Evolutionary conservation across 2,329 filamentous ascomycete genomes (phyloP), one percentile per base, ranked within the genome.

Genomic region (Alternaria longipes): DNA sequence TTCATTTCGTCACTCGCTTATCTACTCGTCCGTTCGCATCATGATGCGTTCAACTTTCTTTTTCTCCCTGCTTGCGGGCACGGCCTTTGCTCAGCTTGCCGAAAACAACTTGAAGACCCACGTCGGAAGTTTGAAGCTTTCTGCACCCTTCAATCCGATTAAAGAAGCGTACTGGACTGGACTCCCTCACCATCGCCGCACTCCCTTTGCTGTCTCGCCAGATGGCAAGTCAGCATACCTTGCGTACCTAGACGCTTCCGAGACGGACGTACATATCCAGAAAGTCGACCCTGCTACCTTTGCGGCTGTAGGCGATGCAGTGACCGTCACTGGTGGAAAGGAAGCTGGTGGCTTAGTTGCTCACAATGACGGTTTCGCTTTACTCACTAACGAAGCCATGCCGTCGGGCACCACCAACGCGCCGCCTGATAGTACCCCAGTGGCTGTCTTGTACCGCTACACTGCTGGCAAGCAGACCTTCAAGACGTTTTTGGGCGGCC

Each of bases 351-450:
- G 87, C 46, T 81, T 89, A 1, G 84, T 89, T 44, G 87, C 86
- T 16, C 87, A 89, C 68, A 80, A 87, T 64, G 86, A 89, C 71
- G 87, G 87, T 3, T 89, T 89, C 62, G 86, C 87, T n/a, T 75
- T 89, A 28, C 75, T 89, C 50, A 87, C 86, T 28, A 87, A 87
- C 76, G 86, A 87, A 70, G 80, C 81, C 2, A 77, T 87, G 65
- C 80, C 84, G 2, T 81, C 83, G 1, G 83, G 82, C 22, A 84
- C 84, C 16, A 65, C 82, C 4, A 80, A 85, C 58, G 83, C 84
- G 1, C 83, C 85, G 12, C 75, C 81, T 5, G 80, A 77, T 52
- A 80, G 73, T 36, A 82, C 82, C 5, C 85, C 86, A 1, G 83
- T 89, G 9, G 78, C 86, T 14, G 84, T 85, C 2, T 78, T 89